Evolutionary conservation across 208 protist genomes (phyloP).

Genomic region (Strigomonas oncopelti): DNA sequence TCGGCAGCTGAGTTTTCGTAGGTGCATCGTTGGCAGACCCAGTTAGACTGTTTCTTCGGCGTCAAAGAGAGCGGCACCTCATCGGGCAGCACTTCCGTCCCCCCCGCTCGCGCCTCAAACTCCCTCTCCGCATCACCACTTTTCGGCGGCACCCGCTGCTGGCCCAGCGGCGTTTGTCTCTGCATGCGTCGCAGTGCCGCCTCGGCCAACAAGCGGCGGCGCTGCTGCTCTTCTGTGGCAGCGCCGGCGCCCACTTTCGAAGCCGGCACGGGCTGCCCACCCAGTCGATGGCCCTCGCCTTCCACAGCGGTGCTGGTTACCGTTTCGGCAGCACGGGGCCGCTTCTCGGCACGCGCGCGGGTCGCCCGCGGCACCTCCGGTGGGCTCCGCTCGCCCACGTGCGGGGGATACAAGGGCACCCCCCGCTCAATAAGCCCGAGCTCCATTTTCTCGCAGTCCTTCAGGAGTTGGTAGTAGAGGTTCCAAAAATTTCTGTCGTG

Average conservation of each 20-base stretch:
- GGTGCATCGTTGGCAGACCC: slow-evolving; percentile 35
- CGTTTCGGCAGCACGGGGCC: neutral
- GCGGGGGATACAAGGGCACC: slow-evolving; percentile 35
- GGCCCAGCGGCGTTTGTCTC: too few relatives aligned
- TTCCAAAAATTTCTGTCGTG: slow-evolving; percentile 77
- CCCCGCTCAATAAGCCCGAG: slow-evolving; percentile 32
- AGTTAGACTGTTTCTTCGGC: slow-evolving; percentile 4
- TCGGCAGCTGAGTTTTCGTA: slow-evolving; percentile 20
- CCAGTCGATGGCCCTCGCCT: neutral
- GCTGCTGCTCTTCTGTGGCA: neutral
- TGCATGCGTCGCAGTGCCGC: too few relatives aligned
- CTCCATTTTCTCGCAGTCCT: slow-evolving; percentile 71
- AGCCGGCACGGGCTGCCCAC: neutral
- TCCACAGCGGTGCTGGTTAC: neutral
- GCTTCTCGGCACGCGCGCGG: neutral
- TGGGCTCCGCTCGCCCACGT: neutral
- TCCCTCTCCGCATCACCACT: too few relatives aligned
- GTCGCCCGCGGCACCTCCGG: neutral
- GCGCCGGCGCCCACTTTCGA: neutral
- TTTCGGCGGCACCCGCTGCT: too few relatives aligned
- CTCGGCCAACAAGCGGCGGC: too few relatives aligned
- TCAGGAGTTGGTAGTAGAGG: slow-evolving; percentile 70
- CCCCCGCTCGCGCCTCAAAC: too few relatives aligned
- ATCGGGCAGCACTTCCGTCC: too few relatives aligned
- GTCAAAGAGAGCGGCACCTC: too few relatives aligned